Evolutionary conservation across 2,329 filamentous ascomycete genomes (phyloP).

Genomic region (Pezicula neosporulosa): DNA sequence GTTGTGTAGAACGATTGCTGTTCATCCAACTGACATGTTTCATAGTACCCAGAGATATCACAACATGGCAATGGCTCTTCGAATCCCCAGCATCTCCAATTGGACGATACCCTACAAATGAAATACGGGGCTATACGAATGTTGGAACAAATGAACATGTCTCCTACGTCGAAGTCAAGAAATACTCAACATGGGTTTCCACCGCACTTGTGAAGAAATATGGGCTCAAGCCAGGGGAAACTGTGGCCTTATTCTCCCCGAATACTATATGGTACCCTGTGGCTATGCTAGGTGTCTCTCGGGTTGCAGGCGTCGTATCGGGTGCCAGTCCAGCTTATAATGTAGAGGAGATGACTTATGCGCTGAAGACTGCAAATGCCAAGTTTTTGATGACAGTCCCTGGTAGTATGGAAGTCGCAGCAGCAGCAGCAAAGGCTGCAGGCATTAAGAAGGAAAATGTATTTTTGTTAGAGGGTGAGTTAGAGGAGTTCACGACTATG

Average conservation of each 20-base stretch:
- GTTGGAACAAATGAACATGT: slow-evolving; percentile 55
- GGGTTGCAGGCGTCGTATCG: slow-evolving; percentile 50
- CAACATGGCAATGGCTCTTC: slow-evolving; percentile 61
- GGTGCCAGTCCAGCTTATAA: slow-evolving; percentile 65
- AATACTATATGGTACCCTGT: slow-evolving; percentile 68
- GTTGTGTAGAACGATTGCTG: background rate
- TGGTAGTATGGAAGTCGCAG: slow-evolving; percentile 50
- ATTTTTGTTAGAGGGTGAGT: slow-evolving; percentile 52
- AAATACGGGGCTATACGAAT: slow-evolving; percentile 43
- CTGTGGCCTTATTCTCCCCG: slow-evolving; percentile 57
- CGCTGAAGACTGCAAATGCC: slow-evolving; percentile 52
- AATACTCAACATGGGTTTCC: slow-evolving; percentile 53
- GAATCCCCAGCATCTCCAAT: slow-evolving; percentile 48
- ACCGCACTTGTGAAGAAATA: slow-evolving; percentile 55
- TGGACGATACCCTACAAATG: slow-evolving; percentile 19
- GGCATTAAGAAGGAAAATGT: slow-evolving; percentile 49
- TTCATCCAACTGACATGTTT: background rate
- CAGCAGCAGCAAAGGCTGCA: slow-evolving; percentile 48
- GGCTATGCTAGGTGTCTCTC: slow-evolving; percentile 53
- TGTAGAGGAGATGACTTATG: slow-evolving; percentile 65
- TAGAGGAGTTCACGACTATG: slow-evolving; percentile 46
- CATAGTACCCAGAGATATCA: slow-evolving; percentile 48
- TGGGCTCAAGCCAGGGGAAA: slow-evolving; percentile 50
- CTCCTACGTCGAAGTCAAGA: slow-evolving; percentile 54
- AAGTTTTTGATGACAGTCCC: slow-evolving; percentile 56